These are phyloP conservation scores for Penicillium sp. DNA, from an alignment of 2,329 filamentous ascomycete genomes.

Conservation along the genomic window DNA sequence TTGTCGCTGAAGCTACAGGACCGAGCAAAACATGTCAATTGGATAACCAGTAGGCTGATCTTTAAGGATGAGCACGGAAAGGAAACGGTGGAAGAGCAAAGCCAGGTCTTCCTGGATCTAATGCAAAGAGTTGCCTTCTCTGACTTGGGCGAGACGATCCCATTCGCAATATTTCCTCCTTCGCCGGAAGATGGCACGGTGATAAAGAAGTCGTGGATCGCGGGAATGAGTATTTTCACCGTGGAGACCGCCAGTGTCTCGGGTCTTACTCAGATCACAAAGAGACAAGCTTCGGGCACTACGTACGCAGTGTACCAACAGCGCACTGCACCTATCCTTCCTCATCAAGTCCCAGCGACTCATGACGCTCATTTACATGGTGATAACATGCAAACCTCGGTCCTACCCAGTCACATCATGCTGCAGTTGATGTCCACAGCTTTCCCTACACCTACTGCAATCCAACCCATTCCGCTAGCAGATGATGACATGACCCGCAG, in stretches of 20 bases:
- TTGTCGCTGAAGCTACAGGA: slow-evolving; percentile 84
- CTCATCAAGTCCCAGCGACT: slow-evolving; percentile 50
- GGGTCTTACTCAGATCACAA: slow-evolving; percentile 55
- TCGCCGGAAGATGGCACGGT: slow-evolving; percentile 48
- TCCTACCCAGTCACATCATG: slow-evolving; percentile 53
- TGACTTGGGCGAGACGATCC: slow-evolving; percentile 73
- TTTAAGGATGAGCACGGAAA: slow-evolving; percentile 77
- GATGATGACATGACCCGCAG: slow-evolving; percentile 72
- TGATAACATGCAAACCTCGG: slow-evolving; percentile 44
- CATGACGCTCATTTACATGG: slow-evolving; percentile 46
- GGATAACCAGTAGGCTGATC: slow-evolving; percentile 83
- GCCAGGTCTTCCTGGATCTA: slow-evolving; percentile 90
- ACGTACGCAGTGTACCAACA: slow-evolving; percentile 56
- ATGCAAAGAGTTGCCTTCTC: slow-evolving; percentile 89
- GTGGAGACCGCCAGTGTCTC: slow-evolving; percentile 54
- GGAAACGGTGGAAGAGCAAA: slow-evolving; percentile 85
- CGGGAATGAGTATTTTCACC: slow-evolving; percentile 58
- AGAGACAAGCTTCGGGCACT: slow-evolving; percentile 57
- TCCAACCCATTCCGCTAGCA: slow-evolving; percentile 77
- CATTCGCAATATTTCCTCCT: slow-evolving; percentile 47
- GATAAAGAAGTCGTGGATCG: slow-evolving; percentile 54
- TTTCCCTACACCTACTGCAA: slow-evolving; percentile 51
- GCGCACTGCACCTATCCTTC: slow-evolving; percentile 49
- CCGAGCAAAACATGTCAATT: slow-evolving; percentile 80
- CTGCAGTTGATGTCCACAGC: slow-evolving; percentile 51